Percentiles rank a stretch among this genome's conserved stretches.
phyloP scores from a whole-genome alignment of 2,329 filamentous ascomycete species.

The Apiospora sp. region DNA sequence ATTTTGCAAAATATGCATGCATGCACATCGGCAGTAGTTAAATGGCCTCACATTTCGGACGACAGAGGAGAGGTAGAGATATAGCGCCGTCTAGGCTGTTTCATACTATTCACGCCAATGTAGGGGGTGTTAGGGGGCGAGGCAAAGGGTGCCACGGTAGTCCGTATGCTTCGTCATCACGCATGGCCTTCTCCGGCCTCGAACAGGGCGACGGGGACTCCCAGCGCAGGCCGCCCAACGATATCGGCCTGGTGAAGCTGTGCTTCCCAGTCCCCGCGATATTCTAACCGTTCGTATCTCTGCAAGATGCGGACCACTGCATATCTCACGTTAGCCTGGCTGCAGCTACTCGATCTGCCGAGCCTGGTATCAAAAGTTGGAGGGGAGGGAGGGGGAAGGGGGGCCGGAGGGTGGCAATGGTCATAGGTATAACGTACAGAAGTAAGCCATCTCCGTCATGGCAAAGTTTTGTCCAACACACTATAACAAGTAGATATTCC shows the following conservation, averaged over 20 bases:
- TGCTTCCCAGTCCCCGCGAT: constrained; percentile 52
- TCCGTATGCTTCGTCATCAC: constrained; percentile 16
- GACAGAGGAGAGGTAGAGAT: not conserved
- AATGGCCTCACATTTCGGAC: not conserved
- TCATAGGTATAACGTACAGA: constrained; percentile 43
- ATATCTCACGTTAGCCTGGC: not conserved
- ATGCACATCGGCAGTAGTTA: constrained; percentile 6
- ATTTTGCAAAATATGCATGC: not conserved
- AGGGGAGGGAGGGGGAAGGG: not conserved
- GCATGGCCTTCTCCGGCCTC: constrained; percentile 16
- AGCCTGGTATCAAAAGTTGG: not conserved
- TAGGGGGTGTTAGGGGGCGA: not conserved
- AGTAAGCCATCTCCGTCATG: constrained; percentile 63
- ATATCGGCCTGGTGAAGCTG: constrained; percentile 54
- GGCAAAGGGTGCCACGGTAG: not conserved
- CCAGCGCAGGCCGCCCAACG: constrained; percentile 47
- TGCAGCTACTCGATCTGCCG: not conserved
- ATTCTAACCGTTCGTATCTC: constrained; percentile 64
- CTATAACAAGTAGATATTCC: not conserved
- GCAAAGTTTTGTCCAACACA: constrained; percentile 69
- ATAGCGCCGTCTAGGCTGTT: constrained; percentile 14
- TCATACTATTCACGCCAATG: not conserved
- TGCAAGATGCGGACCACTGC: constrained; percentile 62
- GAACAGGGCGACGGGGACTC: constrained; percentile 22
- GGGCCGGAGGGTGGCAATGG: not conserved